These are phyloP conservation scores for Aspergillus neotritici DNA, from an alignment of 2,329 filamentous ascomycete species.

Conservation along the genomic window DNA sequence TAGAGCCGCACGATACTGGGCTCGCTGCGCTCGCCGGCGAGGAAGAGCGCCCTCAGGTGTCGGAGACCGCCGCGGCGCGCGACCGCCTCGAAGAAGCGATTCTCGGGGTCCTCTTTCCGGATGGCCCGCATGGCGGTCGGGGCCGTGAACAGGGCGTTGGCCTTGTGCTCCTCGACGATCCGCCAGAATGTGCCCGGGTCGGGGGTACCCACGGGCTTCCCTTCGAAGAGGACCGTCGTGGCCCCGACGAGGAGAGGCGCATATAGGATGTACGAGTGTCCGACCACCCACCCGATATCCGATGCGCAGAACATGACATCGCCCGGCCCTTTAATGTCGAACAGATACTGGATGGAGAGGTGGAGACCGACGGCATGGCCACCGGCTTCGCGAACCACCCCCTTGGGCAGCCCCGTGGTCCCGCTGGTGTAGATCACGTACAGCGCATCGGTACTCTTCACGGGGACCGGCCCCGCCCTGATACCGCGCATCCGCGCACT, in stretches of 20 bases:
- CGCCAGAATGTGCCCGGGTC: slow-evolving; percentile 86
- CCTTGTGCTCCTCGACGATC: slow-evolving; percentile 75
- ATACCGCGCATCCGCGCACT: slow-evolving; percentile 63
- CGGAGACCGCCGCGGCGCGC: slow-evolving; percentile 67
- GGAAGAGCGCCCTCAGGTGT: slow-evolving; percentile 67
- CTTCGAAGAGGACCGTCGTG: slow-evolving; percentile 82
- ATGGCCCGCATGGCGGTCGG: slow-evolving; percentile 85
- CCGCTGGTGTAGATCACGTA: slow-evolving; percentile 86
- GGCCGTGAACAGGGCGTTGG: slow-evolving; percentile 79
- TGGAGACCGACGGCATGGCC: slow-evolving; percentile 83
- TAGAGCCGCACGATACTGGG: slow-evolving; percentile 79
- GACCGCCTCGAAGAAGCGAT: slow-evolving; percentile 56
- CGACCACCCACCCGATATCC: slow-evolving; percentile 90
- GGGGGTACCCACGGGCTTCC: slow-evolving; percentile 87
- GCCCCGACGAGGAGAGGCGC: slow-evolving; percentile 79
- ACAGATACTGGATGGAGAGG: slow-evolving; percentile 75
- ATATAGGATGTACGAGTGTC: slow-evolving; percentile 83
- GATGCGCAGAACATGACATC: slow-evolving; percentile 76
- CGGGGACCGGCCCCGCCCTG: slow-evolving; percentile 68
- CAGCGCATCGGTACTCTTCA: slow-evolving; percentile 70
- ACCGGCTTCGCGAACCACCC: slow-evolving; percentile 73
- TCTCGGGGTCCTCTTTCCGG: slow-evolving; percentile 74
- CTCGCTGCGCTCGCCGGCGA: slow-evolving; percentile 85
- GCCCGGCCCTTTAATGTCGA: slow-evolving; percentile 74
- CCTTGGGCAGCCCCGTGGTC: slow-evolving; percentile 77